Base-by-base conservation (phyloP, 108 stramenopile genomes). In the Nitzschia sp. region DNA sequence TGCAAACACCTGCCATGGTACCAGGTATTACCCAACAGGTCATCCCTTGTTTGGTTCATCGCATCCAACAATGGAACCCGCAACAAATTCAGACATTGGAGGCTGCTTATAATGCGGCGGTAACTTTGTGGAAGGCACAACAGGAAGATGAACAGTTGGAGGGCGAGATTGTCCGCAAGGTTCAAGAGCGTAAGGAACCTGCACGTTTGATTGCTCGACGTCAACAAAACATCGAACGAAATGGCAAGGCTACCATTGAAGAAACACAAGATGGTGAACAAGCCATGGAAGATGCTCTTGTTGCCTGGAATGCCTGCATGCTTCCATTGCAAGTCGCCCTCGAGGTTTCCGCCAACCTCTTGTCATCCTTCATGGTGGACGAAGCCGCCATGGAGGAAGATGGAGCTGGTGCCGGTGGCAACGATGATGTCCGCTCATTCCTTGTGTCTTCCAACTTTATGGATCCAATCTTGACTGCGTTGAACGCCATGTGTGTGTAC, bases 181-280 rank as follows among this genome's bases (percentile, higher is more conserved):
- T 88, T 37, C 71, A 83, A 53, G 73, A 75, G 11, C 76, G 85
- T 19, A 79, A 86, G 20, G 90, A 92, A 72, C 83, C 87, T 11
- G 84, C 90, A 0, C 51, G 86, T 48, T 14, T 64, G 14, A 92
- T 92, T 75, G 90, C 87, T 2, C 52, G 81, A 19, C 64, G 90
- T 34, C 87, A 86, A 63, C 83, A 88, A 53, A 68, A 71, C 69
- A 75, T 77, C 25, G 40, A 69, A 38, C 17, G 38, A 37, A 62
- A 20, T 9, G 42, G 52, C 15, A 39, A 73, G 43, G 69, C 57
- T 40, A 46, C 15, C 3, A 34, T 51, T 39, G 57, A 73, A 29
- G 58, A 66, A 22, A 61, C 56, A 3, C 44, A 73, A 51, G 73
- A 85, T 68, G 63, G 77, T 11, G 71, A 69, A 21, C 78, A 86